A percentile compares a stretch with the other conserved stretches of the same genome.
phyloP scores from a whole-genome alignment of 1,284 basidiomycete genomes.

The Irpex sp. region DNA sequence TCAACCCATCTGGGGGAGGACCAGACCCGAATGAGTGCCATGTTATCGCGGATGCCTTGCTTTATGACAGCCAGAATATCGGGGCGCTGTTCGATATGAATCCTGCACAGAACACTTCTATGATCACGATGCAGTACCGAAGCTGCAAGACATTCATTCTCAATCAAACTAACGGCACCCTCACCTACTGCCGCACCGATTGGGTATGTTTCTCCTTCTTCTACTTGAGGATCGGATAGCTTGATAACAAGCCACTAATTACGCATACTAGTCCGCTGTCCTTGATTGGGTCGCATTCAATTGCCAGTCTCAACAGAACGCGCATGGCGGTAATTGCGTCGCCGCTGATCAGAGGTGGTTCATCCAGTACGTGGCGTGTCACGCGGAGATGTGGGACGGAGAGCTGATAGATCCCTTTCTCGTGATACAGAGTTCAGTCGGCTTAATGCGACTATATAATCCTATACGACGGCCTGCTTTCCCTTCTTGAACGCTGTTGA shows the following conservation, averaged over 20 bases:
- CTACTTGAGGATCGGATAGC: not conserved
- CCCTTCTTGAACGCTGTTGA: too few species aligned
- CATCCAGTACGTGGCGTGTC: constrained; percentile 31
- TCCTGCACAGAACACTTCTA: constrained; percentile 17
- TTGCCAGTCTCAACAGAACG: constrained; percentile 44
- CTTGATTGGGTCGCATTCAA: constrained; percentile 39
- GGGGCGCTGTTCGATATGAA: constrained; percentile 25
- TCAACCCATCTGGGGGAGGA: constrained; percentile 39
- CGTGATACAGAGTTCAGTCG: not conserved
- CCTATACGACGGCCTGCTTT: too few species aligned
- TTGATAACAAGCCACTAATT: not conserved
- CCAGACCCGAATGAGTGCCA: constrained; percentile 43
- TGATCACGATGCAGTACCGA: constrained; percentile 24
- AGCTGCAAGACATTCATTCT: constrained; percentile 26
- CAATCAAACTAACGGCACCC: constrained; percentile 21
- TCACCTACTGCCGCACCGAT: constrained; percentile 27
- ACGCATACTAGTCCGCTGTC: constrained; percentile 16
- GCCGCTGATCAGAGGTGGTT: constrained; percentile 42
- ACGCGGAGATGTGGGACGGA: too few species aligned
- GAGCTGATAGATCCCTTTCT: not conserved
- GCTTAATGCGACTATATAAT: not conserved
- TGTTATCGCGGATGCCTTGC: constrained; percentile 44
- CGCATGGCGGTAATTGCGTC: constrained; percentile 46
- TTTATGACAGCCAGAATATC: constrained; percentile 42
- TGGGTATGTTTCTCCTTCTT: constrained; percentile 19